Evolutionary conservation across 495 filamentous ascomycete genomes (phyloP).

Genomic region (Penicillium parvum): DNA sequence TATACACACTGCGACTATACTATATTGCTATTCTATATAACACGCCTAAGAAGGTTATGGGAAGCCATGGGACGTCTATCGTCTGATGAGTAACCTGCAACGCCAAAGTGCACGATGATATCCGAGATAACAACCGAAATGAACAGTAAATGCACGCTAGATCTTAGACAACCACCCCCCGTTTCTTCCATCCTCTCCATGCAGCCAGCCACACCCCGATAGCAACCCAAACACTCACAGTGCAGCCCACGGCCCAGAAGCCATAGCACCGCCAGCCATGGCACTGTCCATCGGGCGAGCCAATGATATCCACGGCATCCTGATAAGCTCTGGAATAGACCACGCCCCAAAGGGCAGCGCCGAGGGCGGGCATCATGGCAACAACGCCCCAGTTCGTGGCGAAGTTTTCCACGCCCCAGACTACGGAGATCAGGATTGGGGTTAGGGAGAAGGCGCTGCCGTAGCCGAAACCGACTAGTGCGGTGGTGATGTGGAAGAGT

Average conservation of each 20-base stretch:
- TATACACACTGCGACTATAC: too few species aligned
- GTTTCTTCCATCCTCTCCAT: constrained; percentile 81
- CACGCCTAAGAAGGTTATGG: too few species aligned
- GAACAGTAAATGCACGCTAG: too few species aligned
- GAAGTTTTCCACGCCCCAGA: constrained; percentile 98
- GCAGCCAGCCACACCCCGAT: constrained; percentile 68
- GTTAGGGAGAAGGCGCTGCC: constrained; percentile 84
- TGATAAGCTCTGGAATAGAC: constrained; percentile 82
- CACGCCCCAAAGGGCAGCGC: constrained; percentile 79
- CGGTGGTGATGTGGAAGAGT: constrained; percentile 76
- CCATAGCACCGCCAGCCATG: constrained; percentile 79
- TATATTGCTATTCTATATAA: too few species aligned
- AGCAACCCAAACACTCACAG: constrained; percentile 70
- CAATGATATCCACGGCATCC: constrained; percentile 42
- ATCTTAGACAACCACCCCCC: constrained; percentile 70
- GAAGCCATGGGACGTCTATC: too few species aligned
- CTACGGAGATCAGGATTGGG: constrained; percentile 86
- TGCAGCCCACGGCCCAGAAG: constrained; percentile 73
- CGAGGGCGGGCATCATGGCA: constrained; percentile 79
- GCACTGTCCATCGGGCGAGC: constrained; percentile 37
- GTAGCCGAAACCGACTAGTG: constrained; percentile 82
- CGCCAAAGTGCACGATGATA: too few species aligned
- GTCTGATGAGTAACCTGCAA: too few species aligned
- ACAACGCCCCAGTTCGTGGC: constrained; percentile 97
- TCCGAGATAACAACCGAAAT: too few species aligned